Conservation (phyloP, 2,329 filamentous ascomycete species). For the Ascochyta fabae region DNA sequence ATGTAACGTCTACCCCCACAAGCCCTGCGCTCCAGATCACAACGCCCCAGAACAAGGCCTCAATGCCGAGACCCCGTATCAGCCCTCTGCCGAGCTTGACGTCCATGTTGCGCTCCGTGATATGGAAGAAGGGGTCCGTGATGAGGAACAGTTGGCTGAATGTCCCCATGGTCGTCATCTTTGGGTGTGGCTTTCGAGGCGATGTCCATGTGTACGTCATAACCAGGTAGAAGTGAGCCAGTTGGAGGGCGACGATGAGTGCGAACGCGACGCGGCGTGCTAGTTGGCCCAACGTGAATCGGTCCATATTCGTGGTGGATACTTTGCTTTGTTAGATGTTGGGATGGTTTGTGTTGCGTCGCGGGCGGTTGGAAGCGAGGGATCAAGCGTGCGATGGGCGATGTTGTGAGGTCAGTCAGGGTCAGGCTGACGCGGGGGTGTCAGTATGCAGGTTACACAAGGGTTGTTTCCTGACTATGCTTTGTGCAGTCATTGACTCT, state of each 20-base stretch:
- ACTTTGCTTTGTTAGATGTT: not conserved
- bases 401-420: not conserved
- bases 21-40: conserved; percentile 1
- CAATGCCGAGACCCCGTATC: not conserved
- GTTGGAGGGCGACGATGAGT: not conserved
- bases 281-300: not conserved
- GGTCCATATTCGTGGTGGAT: not conserved
- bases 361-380: not conserved
- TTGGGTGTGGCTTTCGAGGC: not conserved
- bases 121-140: not conserved
- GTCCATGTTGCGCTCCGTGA: not conserved
- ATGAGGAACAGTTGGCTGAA: not conserved
- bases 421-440: not conserved
- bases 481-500: too few species aligned
- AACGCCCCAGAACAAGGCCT: not conserved
- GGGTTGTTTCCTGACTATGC: not conserved
- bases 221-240: not conserved
- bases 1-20: not conserved
- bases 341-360: not conserved
- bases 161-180: not conserved
- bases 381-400: too few species aligned
- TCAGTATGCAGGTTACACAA: not conserved
- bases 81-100: not conserved
- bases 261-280: not conserved
- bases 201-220: not conserved